Evolutionary conservation across 305 asterid species (phyloP).

Genomic region (Fraxinus dipetala): DNA sequence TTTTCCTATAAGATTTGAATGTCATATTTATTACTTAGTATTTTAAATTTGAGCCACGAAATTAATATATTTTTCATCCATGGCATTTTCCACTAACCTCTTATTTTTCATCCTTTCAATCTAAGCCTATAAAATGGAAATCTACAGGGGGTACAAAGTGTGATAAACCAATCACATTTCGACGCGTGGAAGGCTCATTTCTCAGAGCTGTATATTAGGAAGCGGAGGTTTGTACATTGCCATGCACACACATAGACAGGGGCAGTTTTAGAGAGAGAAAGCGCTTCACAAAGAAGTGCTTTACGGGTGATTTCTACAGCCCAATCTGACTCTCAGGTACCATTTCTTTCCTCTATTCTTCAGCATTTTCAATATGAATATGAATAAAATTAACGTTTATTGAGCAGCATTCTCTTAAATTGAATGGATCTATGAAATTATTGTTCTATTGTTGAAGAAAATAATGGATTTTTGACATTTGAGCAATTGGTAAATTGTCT

Average conservation of each 20-base stretch:
- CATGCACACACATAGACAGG: neutral
- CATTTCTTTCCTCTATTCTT: neutral
- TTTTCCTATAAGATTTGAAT: neutral
- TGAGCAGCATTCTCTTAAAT: constrained; percentile 15
- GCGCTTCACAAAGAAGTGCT: constrained; percentile 5
- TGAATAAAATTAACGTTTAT: neutral
- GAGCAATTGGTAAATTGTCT: neutral
- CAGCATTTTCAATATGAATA: neutral
- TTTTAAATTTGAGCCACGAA: neutral
- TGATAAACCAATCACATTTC: neutral
- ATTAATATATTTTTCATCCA: neutral
- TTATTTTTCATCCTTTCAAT: neutral
- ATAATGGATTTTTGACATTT: neutral
- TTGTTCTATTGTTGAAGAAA: neutral
- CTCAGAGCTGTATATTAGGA: neutral
- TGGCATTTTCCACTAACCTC: neutral
- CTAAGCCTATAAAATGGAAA: neutral
- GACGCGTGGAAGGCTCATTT: constrained; percentile 5
- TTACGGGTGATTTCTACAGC: neutral
- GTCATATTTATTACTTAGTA: too few species aligned
- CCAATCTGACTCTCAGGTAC: neutral
- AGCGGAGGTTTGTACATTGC: neutral
- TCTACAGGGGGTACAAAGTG: neutral
- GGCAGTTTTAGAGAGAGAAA: neutral
- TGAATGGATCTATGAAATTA: constrained; percentile 11